These are phyloP conservation scores for Populus hybrid DNA, from an alignment of 441 rosid species.

Conservation along the genomic window DNA sequence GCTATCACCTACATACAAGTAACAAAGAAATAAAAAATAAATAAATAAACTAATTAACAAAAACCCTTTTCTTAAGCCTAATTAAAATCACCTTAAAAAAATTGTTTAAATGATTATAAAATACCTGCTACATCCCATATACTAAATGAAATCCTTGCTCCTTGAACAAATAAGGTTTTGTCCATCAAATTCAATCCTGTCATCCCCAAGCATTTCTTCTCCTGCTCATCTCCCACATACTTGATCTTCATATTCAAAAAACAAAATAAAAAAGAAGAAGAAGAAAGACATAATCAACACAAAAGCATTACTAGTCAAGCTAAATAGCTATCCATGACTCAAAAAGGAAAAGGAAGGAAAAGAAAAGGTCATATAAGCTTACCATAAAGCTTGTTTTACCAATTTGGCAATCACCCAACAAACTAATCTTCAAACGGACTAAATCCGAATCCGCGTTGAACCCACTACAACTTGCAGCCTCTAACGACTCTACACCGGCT, in stretches of 20 bases:
- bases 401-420: slow-evolving; percentile 86
- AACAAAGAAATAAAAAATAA: background rate
- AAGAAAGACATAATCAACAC: background rate
- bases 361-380: slow-evolving; percentile 15
- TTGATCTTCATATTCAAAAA: slow-evolving; percentile 42
- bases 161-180: slow-evolving; percentile 74
- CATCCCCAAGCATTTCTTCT: slow-evolving; percentile 59
- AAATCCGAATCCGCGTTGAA: slow-evolving; percentile 65
- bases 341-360: background rate
- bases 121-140: slow-evolving; percentile 94
- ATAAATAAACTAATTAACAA: background rate
- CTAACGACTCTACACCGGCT: slow-evolving; percentile 14
- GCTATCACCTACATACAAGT: slow-evolving; percentile 45
- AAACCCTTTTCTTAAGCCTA: too few species aligned
- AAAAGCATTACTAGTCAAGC: background rate
- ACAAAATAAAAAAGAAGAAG: background rate
- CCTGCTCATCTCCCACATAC: slow-evolving; percentile 75
- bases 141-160: slow-evolving; percentile 75
- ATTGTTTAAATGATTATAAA: background rate
- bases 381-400: slow-evolving; percentile 92
- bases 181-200: slow-evolving; percentile 78
- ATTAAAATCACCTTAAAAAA: background rate
- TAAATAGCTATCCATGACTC: background rate
- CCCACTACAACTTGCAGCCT: slow-evolving; percentile 25
- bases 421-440: slow-evolving; percentile 75